phyloP scores from a whole-genome alignment of 1,139 yeast genomes.

The Saccharomyces pastorianus region DNA sequence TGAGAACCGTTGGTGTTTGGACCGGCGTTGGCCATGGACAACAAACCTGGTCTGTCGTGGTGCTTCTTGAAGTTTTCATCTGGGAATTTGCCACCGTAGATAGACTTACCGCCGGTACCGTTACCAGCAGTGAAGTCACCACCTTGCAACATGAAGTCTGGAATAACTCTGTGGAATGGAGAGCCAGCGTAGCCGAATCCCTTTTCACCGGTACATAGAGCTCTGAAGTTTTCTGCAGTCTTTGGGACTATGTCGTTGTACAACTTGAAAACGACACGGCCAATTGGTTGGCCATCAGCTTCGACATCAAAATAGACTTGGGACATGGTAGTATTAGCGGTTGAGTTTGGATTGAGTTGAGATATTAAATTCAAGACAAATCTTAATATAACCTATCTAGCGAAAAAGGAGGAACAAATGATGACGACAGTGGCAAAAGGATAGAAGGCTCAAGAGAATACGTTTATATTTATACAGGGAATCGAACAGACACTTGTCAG shows the following conservation, averaged over 20 bases:
- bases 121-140: conserved; percentile 94
- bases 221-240: conserved; percentile 97
- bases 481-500: neutral
- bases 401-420: neutral
- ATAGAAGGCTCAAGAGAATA: neutral
- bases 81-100: conserved; percentile 91
- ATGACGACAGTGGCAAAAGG: neutral
- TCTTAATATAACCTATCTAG: neutral
- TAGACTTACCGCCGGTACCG: conserved; percentile 98
- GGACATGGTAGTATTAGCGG: conserved; percentile 20
- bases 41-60: conserved; percentile 89
- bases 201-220: conserved; percentile 93
- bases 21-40: conserved; percentile 99
- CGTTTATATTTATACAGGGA: neutral
- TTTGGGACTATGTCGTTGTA: conserved; percentile 94
- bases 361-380: neutral
- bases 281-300: conserved; percentile 40
- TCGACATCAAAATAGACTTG: conserved; percentile 32
- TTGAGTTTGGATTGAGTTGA: conserved; percentile 1
- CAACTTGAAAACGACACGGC: conserved; percentile 74
- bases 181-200: conserved; percentile 92
- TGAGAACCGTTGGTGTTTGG: conserved; percentile 99
- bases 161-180: conserved; percentile 96
- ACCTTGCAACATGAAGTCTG: conserved; percentile 98
- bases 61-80: conserved; percentile 87